A percentile compares a stretch with the other conserved stretches of the same genome.
Evolutionary conservation across 2,329 filamentous ascomycete species (phyloP).

Genomic region (Botrytis byssoidea): DNA sequence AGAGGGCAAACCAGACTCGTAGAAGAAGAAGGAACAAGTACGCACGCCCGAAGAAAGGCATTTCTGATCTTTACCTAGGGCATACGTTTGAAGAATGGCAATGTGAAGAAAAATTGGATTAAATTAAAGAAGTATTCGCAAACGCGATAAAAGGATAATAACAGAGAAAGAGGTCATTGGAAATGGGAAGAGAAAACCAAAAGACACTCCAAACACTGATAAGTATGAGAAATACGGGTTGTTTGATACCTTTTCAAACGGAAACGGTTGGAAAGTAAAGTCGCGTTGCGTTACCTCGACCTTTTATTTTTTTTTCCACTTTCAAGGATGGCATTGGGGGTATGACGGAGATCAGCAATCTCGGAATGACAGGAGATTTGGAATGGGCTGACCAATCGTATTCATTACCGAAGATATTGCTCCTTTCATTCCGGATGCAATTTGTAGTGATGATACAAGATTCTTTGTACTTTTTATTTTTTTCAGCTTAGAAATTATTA

Average conservation of each 20-base stretch:
- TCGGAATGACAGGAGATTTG: conserved; percentile 1
- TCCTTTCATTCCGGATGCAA: background rate
- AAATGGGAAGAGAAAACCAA: background rate
- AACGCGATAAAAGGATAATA: conserved; percentile 25
- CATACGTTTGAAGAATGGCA: conserved; percentile 21
- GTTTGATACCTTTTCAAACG: background rate
- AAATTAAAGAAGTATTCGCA: conserved; percentile 27
- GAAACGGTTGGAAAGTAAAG: background rate
- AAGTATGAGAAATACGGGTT: background rate
- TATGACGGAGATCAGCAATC: conserved; percentile 14
- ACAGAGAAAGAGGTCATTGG: conserved; percentile 14
- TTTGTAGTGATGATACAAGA: background rate
- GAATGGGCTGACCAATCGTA: conserved; percentile 1
- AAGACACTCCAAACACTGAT: background rate
- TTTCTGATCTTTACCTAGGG: conserved; percentile 47
- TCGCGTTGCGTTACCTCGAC: background rate
- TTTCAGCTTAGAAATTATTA: background rate
- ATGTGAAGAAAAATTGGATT: background rate
- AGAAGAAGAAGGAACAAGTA: conserved; percentile 83
- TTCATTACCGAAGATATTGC: background rate
- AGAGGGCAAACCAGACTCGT: conserved; percentile 90
- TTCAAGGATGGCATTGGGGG: conserved; percentile 28
- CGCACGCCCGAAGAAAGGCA: conserved; percentile 54
- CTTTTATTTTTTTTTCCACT: background rate
- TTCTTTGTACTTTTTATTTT: background rate